Percentiles rank a stretch among this genome's conserved stretches.
phyloP scores from a whole-genome alignment of 768 basidiomycete species.

The Imleria badia region DNA sequence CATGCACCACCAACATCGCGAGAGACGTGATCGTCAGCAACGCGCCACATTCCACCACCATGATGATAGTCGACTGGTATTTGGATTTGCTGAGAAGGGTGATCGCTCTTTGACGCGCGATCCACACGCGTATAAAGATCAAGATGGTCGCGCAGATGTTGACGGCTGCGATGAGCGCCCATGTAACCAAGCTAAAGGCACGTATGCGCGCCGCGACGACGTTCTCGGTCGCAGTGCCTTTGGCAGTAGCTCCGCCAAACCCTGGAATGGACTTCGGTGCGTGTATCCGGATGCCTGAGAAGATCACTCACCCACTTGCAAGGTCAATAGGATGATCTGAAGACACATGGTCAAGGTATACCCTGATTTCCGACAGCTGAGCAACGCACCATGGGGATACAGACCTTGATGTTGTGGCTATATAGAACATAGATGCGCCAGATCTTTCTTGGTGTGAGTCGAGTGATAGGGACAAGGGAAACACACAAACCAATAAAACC shows the following conservation, averaged over 20 bases:
- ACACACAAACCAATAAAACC: slow-evolving; percentile 14
- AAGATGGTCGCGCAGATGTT: slow-evolving; percentile 18
- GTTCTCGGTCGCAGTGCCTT: slow-evolving; percentile 3
- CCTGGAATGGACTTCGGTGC: slow-evolving; percentile 1
- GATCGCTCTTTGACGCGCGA: neutral
- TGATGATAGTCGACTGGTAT: slow-evolving; percentile 17
- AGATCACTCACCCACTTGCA: slow-evolving; percentile 17
- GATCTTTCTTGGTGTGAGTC: slow-evolving; percentile 12
- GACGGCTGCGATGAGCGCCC: slow-evolving; percentile 16
- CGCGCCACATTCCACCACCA: slow-evolving; percentile 24
- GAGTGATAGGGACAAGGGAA: neutral
- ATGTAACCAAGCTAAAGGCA: slow-evolving; percentile 11
- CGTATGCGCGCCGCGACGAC: neutral
- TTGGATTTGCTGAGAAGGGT: neutral
- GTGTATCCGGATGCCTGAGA: neutral
- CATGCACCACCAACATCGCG: slow-evolving; percentile 15
- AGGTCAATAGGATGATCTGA: slow-evolving; percentile 12
- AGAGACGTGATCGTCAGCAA: slow-evolving; percentile 15
- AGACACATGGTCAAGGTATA: neutral
- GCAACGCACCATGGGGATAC: slow-evolving; percentile 19
- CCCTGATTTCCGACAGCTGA: neutral
- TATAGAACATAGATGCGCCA: slow-evolving; percentile 26
- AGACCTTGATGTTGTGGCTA: slow-evolving; percentile 9
- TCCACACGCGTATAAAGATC: slow-evolving; percentile 19
- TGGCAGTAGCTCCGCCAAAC: slow-evolving; percentile 8